Conservation (phyloP, 164 flowering plant genomes). For the Dillenia turbinata region DNA sequence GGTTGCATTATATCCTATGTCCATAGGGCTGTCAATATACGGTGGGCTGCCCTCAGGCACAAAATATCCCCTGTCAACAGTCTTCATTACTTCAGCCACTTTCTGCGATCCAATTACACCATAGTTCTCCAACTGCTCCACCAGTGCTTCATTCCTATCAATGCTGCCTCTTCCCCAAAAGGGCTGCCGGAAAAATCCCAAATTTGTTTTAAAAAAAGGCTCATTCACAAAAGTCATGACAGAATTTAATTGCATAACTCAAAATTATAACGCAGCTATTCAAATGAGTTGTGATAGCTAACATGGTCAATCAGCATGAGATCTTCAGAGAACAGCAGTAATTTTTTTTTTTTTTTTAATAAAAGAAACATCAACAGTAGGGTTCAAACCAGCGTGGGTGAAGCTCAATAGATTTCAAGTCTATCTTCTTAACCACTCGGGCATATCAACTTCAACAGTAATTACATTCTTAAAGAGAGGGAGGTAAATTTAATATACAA, state of each 20-base stretch:
- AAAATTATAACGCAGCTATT: neutral
- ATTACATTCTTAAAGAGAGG: too few relatives aligned
- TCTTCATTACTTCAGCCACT: slow-evolving; percentile 82
- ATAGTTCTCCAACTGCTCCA: slow-evolving; percentile 54
- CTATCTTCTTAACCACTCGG: too few relatives aligned
- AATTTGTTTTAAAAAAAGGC: neutral
- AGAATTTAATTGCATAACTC: neutral
- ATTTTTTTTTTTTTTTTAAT: too few relatives aligned
- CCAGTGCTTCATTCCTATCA: slow-evolving; percentile 56
- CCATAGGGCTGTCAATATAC: slow-evolving; percentile 80
- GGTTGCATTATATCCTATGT: slow-evolving; percentile 91
- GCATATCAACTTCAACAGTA: too few relatives aligned
- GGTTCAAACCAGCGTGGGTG: too few relatives aligned
- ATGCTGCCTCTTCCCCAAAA: slow-evolving; percentile 42
- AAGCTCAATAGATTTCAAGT: too few relatives aligned
- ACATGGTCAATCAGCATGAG: too few relatives aligned
- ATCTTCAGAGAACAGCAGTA: too few relatives aligned
- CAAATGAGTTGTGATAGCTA: too few relatives aligned
- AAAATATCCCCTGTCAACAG: slow-evolving; percentile 76
- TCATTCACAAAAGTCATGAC: neutral
- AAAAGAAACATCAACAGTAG: too few relatives aligned
- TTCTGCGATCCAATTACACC: slow-evolving; percentile 67
- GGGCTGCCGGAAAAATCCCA: slow-evolving; percentile 38
- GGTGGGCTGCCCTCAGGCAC: slow-evolving; percentile 65
- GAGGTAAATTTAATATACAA: too few relatives aligned